These are phyloP conservation scores for Irineochytrium annulatum DNA, from an alignment of 192 early-diverging fungal genomes.

Conservation along the genomic window DNA sequence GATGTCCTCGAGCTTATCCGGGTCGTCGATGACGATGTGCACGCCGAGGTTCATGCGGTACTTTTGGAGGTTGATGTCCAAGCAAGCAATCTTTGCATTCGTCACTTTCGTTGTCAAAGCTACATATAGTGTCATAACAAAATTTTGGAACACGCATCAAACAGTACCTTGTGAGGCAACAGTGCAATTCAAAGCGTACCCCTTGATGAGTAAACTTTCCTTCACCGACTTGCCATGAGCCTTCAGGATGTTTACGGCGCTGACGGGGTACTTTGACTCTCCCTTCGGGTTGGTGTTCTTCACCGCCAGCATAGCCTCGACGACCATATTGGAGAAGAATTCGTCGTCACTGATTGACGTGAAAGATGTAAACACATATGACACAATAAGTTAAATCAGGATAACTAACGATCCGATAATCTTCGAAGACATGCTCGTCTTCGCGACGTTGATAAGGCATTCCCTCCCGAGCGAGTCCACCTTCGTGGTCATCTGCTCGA, in stretches of 20 bases:
- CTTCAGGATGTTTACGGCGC: conserved; percentile 95
- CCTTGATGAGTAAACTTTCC: conserved; percentile 84
- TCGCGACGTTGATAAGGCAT: conserved; percentile 92
- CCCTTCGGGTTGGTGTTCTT: conserved; percentile 80
- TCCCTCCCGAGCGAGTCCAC: conserved; percentile 91
- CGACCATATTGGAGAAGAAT: conserved; percentile 94
- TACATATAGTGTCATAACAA: conserved; percentile 6
- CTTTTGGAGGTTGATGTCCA: conserved; percentile 99
- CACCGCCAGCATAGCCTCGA: conserved; percentile 89
- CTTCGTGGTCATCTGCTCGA: conserved; percentile 91
- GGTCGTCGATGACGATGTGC: conserved; percentile 97
- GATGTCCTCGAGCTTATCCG: conserved; percentile 95
- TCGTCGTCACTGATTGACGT: conserved; percentile 70
- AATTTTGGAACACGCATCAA: conserved; percentile 10
- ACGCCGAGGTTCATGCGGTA: conserved; percentile 97
- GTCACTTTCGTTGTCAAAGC: conserved; percentile 84
- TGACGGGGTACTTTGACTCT: conserved; percentile 91
- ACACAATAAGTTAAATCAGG: not conserved
- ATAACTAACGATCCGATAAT: conserved; percentile 84
- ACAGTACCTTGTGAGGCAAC: conserved; percentile 79
- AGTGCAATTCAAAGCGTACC: conserved; percentile 97
- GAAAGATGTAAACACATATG: conserved; percentile 7
- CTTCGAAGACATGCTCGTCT: conserved; percentile 97
- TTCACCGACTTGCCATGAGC: conserved; percentile 90
- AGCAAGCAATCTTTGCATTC: conserved; percentile 91